Base-by-base conservation (phyloP, 2,329 filamentous ascomycete genomes). In the Penicillium sp. region DNA sequence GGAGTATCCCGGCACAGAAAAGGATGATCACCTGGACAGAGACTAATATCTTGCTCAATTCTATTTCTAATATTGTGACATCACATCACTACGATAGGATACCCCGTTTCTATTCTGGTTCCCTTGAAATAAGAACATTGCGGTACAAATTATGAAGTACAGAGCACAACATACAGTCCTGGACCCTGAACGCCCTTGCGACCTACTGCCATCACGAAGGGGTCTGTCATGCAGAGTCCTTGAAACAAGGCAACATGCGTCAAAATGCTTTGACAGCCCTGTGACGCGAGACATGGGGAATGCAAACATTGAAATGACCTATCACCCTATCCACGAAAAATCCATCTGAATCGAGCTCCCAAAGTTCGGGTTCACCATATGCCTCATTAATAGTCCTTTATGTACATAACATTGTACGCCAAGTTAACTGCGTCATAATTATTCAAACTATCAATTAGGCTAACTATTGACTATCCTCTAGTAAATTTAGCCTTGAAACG, bases 221-320 rank as follows among this genome's bases (percentile, higher is more conserved):
- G 60, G 59, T 60, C 45, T 39, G 31, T 38, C 62, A 61, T 62
- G 53, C 51, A 57, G 27, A 41, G 55, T 39, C 25, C 7, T 52
- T 6, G 42, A 50, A 55, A 50, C 52, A 43, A n/a, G 53, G 53
- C 36, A 50, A 13, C 4, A 35, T 55, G 27, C 44, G 35, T 42
- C 44, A 48, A 25, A 47, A 31, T 49, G 36, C 38, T 55, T 25
- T 31, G 33, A 53, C 42, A 53, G 51, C 57, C 63, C 64, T 65
- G 59, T 57, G 61, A 65, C 64, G 61, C 61, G 64, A 56, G 25
- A 49, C 15, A 31, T 6, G n/a, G 43, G 42, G 64, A 64, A 66
- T 65, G 63, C 27, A 48, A 38, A 58, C 55, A 38, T 31, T 9
- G 17, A 47, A 42, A 29, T 48, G 15, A 25, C 13, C 10, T 25